Conservation (phyloP, 495 filamentous ascomycete species). For the Annulohypoxylon bovei region DNA sequence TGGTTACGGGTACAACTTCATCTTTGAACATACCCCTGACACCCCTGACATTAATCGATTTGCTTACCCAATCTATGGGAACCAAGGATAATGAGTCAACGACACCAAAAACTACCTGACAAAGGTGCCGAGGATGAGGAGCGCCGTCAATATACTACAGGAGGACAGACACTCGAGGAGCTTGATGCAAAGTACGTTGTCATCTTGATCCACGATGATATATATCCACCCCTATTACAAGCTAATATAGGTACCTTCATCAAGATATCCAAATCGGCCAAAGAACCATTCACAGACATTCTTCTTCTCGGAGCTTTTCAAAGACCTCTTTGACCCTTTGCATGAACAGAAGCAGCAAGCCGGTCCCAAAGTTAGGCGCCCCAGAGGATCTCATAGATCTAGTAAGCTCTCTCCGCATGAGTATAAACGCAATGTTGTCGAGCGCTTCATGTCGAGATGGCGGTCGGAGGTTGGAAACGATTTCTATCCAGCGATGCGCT, state of each 20-base stretch:
- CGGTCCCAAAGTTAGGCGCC: constrained; percentile 57
- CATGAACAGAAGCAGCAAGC: constrained; percentile 84
- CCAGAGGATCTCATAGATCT: constrained; percentile 66
- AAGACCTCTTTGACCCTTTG: constrained; percentile 84
- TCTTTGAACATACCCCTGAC: not conserved
- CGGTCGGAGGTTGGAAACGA: constrained; percentile 86
- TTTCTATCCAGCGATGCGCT: constrained; percentile 90
- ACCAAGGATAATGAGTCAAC: constrained; percentile 38
- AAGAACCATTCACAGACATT: constrained; percentile 80
- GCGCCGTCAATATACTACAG: constrained; percentile 58
- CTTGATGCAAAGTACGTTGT: constrained; percentile 71
- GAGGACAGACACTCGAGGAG: constrained; percentile 58
- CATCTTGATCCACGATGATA: not conserved
- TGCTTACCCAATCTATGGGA: not conserved
- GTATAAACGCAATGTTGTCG: constrained; percentile 83
- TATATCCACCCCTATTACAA: not conserved
- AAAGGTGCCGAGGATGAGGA: constrained; percentile 63
- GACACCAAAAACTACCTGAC: constrained; percentile 53
- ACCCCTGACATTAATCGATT: not conserved
- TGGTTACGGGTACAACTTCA: not conserved
- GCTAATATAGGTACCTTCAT: constrained; percentile 46
- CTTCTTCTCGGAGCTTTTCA: constrained; percentile 83
- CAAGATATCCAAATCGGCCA: constrained; percentile 85
- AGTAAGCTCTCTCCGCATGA: constrained; percentile 79
- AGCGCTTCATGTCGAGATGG: constrained; percentile 90